Conservation (phyloP, 1,284 basidiomycete species). For the Laetiporus sulphureus region DNA sequence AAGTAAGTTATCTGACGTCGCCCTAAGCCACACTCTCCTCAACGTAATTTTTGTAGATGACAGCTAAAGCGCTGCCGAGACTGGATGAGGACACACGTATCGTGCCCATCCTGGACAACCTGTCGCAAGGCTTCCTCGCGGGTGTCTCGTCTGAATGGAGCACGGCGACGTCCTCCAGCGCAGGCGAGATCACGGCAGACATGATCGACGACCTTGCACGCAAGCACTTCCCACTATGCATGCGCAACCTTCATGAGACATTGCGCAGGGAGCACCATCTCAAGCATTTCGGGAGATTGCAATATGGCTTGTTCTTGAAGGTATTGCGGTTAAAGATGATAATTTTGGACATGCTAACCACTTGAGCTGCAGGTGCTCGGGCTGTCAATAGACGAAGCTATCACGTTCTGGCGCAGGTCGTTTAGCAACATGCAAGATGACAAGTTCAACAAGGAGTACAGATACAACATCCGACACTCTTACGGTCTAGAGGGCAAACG, state of each 20-base stretch:
- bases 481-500: slow-evolving; percentile 94
- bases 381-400: slow-evolving; percentile 90
- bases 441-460: slow-evolving; percentile 97
- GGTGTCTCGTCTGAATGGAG: slow-evolving; percentile 85
- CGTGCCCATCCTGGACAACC: slow-evolving; percentile 85
- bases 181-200: slow-evolving; percentile 78
- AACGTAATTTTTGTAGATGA: slow-evolving; percentile 45
- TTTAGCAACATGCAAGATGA: slow-evolving; percentile 84
- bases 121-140: slow-evolving; percentile 91
- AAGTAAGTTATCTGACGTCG: too few species aligned
- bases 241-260: slow-evolving; percentile 85
- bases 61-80: slow-evolving; percentile 85
- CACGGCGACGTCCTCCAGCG: slow-evolving; percentile 43
- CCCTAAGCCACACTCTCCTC: neutral
- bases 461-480: slow-evolving; percentile 95
- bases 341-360: slow-evolving; percentile 1
- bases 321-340: slow-evolving; percentile 32
- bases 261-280: slow-evolving; percentile 80
- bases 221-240: slow-evolving; percentile 94
- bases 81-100: slow-evolving; percentile 94
- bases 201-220: slow-evolving; percentile 88
- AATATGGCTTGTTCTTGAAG: slow-evolving; percentile 96
- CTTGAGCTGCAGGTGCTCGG: slow-evolving; percentile 68
- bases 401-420: slow-evolving; percentile 90
- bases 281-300: slow-evolving; percentile 88